Evolutionary conservation across 768 basidiomycete genomes (phyloP).

Genomic region (Pleurotus giganteus): DNA sequence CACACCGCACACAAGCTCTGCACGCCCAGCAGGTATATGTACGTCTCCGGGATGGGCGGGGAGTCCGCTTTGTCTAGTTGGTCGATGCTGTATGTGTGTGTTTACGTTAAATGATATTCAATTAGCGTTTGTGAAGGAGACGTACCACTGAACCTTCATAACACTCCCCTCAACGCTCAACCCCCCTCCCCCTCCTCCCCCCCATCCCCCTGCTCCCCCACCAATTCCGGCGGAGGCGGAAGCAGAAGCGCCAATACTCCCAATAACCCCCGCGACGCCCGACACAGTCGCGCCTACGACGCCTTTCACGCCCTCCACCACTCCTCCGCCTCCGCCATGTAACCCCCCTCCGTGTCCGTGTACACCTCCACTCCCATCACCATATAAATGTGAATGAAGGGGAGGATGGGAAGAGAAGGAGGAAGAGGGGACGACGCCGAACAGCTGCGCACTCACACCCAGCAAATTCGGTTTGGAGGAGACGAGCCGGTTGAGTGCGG

Average conservation of each 20-base stretch:
- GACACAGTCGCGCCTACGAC: slow-evolving; percentile 84
- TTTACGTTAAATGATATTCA: slow-evolving; percentile 11
- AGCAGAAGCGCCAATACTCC: too few species aligned
- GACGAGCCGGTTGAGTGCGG: slow-evolving; percentile 80
- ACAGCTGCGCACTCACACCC: slow-evolving; percentile 77
- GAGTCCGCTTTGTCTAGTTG: slow-evolving; percentile 97
- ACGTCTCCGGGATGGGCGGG: slow-evolving; percentile 89
- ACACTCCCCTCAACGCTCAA: slow-evolving; percentile 70
- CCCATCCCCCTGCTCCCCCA: slow-evolving; percentile 9
- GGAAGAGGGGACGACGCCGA: slow-evolving; percentile 80
- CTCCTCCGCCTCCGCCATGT: slow-evolving; percentile 37
- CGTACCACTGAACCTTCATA: slow-evolving; percentile 91
- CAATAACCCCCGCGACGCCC: slow-evolving; percentile 88
- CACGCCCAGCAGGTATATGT: slow-evolving; percentile 88
- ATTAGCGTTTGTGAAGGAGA: slow-evolving; percentile 9
- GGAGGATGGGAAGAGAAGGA: too few species aligned
- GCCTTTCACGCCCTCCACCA: slow-evolving; percentile 71
- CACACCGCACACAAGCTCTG: slow-evolving; percentile 86
- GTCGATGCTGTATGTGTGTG: slow-evolving; percentile 69
- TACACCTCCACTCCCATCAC: too few species aligned
- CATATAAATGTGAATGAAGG: too few species aligned
- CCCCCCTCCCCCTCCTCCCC: slow-evolving; percentile 54
- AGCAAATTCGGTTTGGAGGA: slow-evolving; percentile 87
- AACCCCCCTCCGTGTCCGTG: slow-evolving; percentile 30
- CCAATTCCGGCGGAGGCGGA: too few species aligned